Evolutionary conservation across 495 filamentous ascomycete genomes (phyloP).

Genomic region (Podospora australis): DNA sequence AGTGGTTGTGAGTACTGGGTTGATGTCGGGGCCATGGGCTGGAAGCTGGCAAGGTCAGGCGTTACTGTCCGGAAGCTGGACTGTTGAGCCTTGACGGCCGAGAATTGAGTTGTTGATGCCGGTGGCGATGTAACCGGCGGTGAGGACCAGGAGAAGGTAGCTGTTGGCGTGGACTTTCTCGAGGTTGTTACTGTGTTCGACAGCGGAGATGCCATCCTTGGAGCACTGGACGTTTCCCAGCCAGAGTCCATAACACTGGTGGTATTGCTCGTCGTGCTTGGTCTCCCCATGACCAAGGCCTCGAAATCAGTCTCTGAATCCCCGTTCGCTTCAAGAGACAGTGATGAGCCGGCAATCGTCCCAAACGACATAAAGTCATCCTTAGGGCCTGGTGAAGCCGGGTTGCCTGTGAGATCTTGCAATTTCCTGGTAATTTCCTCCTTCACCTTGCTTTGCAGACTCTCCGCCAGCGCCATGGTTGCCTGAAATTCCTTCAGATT

Average conservation of each 20-base stretch:
- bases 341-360: slow-evolving; percentile 39
- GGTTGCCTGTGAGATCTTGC: slow-evolving; percentile 62
- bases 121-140: slow-evolving; percentile 18
- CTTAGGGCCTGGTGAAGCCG: slow-evolving; percentile 26
- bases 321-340: slow-evolving; percentile 44
- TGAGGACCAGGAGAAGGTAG: slow-evolving; percentile 57
- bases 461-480: slow-evolving; percentile 83
- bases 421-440: slow-evolving; percentile 82
- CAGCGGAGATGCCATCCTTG: slow-evolving; percentile 20
- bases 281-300: slow-evolving; percentile 69
- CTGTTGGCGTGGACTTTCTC: slow-evolving; percentile 26
- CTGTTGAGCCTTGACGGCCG: slow-evolving; percentile 34
- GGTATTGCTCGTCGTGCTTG: slow-evolving; percentile 8
- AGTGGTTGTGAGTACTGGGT: slow-evolving; percentile 51
- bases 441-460: slow-evolving; percentile 72
- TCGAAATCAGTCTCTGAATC: slow-evolving; percentile 72
- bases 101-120: slow-evolving; percentile 13
- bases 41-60: slow-evolving; percentile 45
- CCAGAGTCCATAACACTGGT: slow-evolving; percentile 35
- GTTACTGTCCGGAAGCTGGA: slow-evolving; percentile 48
- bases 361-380: slow-evolving; percentile 59
- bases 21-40: slow-evolving; percentile 41
- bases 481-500: slow-evolving; percentile 79
- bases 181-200: slow-evolving; percentile 6
- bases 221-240: slow-evolving; percentile 33